Percentiles rank a stretch among this genome's conserved stretches.
Conservation (phyloP, 352 stramenopile species). For the Globisporangium lucens region DNA sequence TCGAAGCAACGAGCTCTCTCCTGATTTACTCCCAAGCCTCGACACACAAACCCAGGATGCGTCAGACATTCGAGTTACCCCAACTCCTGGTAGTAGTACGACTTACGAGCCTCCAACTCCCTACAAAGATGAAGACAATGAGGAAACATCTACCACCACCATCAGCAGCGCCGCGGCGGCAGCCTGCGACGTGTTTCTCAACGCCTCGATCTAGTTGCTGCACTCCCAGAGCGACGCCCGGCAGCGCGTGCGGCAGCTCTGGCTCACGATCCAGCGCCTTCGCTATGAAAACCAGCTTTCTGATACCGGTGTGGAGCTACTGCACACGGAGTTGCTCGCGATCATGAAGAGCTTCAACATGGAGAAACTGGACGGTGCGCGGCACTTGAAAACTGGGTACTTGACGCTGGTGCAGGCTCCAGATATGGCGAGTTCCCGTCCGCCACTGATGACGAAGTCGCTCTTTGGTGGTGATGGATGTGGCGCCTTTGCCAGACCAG, state of each 20-base stretch:
- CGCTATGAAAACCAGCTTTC: conserved; percentile 38
- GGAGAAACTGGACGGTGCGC: conserved; percentile 55
- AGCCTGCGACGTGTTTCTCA: conserved; percentile 41
- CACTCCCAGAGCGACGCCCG: conserved; percentile 60
- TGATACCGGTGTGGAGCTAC: conserved; percentile 28
- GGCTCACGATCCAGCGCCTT: conserved; percentile 55
- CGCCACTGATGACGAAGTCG: conserved; percentile 23
- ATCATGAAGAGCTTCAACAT: conserved; percentile 45
- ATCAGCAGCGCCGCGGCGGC: neutral
- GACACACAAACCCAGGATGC: neutral
- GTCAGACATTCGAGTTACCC: neutral
- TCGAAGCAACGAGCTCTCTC: neutral
- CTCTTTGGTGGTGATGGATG: conserved; percentile 24
- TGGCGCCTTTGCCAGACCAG: conserved; percentile 1
- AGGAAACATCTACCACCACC: neutral
- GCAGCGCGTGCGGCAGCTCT: conserved; percentile 58
- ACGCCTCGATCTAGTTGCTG: conserved; percentile 60
- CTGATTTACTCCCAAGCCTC: neutral
- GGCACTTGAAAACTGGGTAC: conserved; percentile 42
- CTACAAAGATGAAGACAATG: neutral
- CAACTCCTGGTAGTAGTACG: neutral
- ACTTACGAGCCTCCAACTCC: neutral
- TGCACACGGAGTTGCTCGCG: conserved; percentile 35
- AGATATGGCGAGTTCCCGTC: conserved; percentile 10
- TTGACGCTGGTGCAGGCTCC: conserved; percentile 49